Evolutionary conservation across 345 rosid genomes (phyloP).

Genomic region (Eucalyptus pauciflora): DNA sequence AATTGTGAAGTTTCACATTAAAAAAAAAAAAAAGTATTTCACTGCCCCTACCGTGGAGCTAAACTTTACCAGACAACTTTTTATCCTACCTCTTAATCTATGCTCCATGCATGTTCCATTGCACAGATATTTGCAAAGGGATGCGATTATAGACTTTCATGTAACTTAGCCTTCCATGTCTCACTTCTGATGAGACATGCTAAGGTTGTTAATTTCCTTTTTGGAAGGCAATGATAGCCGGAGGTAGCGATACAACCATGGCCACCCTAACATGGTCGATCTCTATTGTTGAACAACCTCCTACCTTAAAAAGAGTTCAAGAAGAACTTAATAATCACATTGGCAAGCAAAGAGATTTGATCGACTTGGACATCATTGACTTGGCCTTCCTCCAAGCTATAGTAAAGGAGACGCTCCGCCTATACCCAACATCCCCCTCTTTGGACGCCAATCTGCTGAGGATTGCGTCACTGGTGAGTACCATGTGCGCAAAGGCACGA

Average conservation of each 20-base stretch:
- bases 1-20: too few species aligned
- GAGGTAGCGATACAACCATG: background rate
- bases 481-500: conserved; percentile 11
- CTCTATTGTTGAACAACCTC: background rate
- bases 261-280: background rate
- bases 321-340: background rate
- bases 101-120: too few species aligned
- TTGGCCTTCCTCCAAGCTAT: conserved; percentile 21
- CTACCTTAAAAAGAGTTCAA: background rate
- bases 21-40: too few species aligned
- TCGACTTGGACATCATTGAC: conserved; percentile 9
- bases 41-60: too few species aligned
- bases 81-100: too few species aligned
- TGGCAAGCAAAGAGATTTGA: background rate
- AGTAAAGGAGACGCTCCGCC: conserved; percentile 19
- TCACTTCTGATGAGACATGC: too few species aligned
- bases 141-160: too few species aligned
- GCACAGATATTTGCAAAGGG: too few species aligned
- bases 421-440: conserved; percentile 12
- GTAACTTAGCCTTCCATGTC: too few species aligned
- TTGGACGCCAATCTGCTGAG: conserved; percentile 3
- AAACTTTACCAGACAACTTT: too few species aligned
- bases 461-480: conserved; percentile 13
- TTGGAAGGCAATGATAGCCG: background rate
- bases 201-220: background rate